Conservation (phyloP, 2,329 filamentous ascomycete genomes). For the Aspergillus arachidicola region DNA sequence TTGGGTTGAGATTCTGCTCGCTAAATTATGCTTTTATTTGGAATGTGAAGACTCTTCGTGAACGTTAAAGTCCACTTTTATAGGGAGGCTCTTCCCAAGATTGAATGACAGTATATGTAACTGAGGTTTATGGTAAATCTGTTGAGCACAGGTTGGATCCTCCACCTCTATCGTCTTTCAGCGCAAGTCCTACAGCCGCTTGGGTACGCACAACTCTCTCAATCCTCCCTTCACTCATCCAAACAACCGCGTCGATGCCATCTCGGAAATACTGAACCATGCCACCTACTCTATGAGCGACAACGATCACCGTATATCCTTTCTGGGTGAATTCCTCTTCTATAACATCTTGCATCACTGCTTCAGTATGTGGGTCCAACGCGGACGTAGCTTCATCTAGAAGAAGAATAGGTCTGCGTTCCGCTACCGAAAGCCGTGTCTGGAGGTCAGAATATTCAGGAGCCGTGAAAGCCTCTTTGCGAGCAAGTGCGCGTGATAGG, state of each 20-base stretch:
- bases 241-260: not conserved
- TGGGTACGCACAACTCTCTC: not conserved
- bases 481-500: not conserved
- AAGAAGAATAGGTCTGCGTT: not conserved
- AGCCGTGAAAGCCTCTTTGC: not conserved
- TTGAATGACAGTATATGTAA: not conserved
- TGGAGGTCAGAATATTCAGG: not conserved
- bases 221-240: not conserved
- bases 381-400: slow-evolving; percentile 7
- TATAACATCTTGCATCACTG: not conserved
- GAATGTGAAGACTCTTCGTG: not conserved
- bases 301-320: not conserved
- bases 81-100: accelerated
- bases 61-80: not conserved
- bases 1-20: not conserved
- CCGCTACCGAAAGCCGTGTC: too few species aligned
- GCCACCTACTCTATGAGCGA: not conserved
- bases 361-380: not conserved
- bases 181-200: not conserved
- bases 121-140: not conserved
- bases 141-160: too few species aligned
- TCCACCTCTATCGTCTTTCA: not conserved
- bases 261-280: not conserved
- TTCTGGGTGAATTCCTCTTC: not conserved
- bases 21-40: not conserved